These are phyloP conservation scores for Rhodotorula paludigena DNA, from an alignment of 768 basidiomycete species.

Conservation along the genomic window DNA sequence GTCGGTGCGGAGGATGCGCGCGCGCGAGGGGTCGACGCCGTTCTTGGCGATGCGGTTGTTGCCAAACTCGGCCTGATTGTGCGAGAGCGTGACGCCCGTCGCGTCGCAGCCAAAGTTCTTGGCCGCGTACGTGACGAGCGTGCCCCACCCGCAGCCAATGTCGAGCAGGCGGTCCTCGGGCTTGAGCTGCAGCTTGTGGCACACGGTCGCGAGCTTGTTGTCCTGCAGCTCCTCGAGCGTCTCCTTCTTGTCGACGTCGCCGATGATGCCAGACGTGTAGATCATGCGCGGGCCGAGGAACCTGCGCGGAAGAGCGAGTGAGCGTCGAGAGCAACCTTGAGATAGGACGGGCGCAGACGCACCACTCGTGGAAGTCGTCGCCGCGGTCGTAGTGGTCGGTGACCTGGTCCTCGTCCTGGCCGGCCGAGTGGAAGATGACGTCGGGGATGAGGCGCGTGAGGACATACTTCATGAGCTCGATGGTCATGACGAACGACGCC, in stretches of 20 bases:
- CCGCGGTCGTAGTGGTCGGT: conserved; percentile 95
- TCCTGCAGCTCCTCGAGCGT: conserved; percentile 92
- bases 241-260: conserved; percentile 64
- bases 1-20: conserved; percentile 86
- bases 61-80: conserved; percentile 88
- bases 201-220: conserved; percentile 93
- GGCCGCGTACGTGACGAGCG: conserved; percentile 84
- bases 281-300: conserved; percentile 95
- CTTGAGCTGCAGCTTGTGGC: conserved; percentile 85
- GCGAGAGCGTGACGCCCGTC: conserved; percentile 87
- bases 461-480: conserved; percentile 89
- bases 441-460: conserved; percentile 83
- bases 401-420: conserved; percentile 92
- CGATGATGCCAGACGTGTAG: conserved; percentile 88
- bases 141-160: conserved; percentile 80
- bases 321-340: not conserved
- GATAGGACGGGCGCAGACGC: conserved; percentile 3
- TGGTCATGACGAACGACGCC: conserved; percentile 84
- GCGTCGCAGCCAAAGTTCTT: conserved; percentile 97
- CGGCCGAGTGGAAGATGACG: conserved; percentile 80
- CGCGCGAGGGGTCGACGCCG: conserved; percentile 65
- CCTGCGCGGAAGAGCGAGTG: conserved; percentile 50
- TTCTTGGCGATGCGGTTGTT: conserved; percentile 79
- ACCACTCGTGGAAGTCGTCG: conserved; percentile 84
- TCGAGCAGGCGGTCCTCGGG: conserved; percentile 63